Evolutionary conservation across 495 filamentous ascomycete genomes (phyloP).

Genomic region (Copromyces sp.): DNA sequence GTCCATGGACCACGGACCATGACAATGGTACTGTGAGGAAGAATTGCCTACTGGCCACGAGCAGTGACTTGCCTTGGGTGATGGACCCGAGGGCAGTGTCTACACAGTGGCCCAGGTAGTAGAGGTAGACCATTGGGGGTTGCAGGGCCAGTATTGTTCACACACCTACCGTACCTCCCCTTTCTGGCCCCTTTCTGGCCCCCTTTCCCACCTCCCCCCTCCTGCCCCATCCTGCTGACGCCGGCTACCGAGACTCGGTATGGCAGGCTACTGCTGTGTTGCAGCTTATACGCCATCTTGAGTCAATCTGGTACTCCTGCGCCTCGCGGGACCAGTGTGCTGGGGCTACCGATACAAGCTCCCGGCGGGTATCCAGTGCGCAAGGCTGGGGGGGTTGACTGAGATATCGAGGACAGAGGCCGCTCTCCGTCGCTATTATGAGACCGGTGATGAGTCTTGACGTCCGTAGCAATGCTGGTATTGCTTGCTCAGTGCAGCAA

Average conservation of each 20-base stretch:
- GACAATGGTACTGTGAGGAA: neutral
- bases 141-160: neutral
- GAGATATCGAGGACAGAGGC: neutral
- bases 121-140: neutral
- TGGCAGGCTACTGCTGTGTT: slow-evolving; percentile 18
- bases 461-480: neutral
- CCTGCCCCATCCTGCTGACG: slow-evolving; percentile 2
- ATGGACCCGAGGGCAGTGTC: neutral
- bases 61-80: neutral
- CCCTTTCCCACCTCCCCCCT: neutral
- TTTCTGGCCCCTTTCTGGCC: neutral
- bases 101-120: neutral
- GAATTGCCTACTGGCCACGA: neutral
- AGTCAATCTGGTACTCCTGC: slow-evolving; percentile 25
- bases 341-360: slow-evolving; percentile 5
- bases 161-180: neutral
- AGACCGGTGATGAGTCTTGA: neutral
- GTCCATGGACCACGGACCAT: neutral
- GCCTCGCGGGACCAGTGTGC: slow-evolving; percentile 17
- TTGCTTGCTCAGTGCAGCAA: neutral
- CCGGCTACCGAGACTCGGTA: slow-evolving; percentile 19
- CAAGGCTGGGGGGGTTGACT: neutral
- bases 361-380: neutral
- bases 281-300: slow-evolving; percentile 21
- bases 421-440: neutral